A percentile compares a stretch with the other conserved stretches of the same genome.
Evolutionary conservation across 1,284 basidiomycete genomes (phyloP).

Genomic region (Peniophora sp.): DNA sequence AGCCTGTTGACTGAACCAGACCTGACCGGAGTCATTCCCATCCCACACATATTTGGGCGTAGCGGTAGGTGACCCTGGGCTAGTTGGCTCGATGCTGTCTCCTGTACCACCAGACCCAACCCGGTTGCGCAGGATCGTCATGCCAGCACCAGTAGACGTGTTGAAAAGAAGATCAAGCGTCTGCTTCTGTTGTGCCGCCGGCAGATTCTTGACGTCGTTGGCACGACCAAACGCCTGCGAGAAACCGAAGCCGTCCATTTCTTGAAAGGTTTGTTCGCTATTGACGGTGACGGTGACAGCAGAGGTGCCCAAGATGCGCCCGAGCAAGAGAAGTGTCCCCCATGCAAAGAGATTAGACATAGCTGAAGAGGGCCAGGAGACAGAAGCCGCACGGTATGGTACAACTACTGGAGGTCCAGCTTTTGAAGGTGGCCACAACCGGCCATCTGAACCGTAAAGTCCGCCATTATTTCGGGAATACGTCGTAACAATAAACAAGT

Average conservation of each 20-base stretch:
- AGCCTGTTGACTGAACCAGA: conserved; percentile 16
- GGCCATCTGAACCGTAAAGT: too few relatives aligned
- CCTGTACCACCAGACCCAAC: conserved; percentile 13
- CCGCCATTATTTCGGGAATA: too few relatives aligned
- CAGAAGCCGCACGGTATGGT: too few relatives aligned
- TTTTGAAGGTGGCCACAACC: too few relatives aligned
- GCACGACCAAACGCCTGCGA: conserved; percentile 16
- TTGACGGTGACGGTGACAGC: conserved; percentile 6
- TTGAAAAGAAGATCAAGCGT: conserved; percentile 15
- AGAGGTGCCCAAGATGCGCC: too few relatives aligned
- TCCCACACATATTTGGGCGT: conserved; percentile 14
- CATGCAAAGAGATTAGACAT: too few relatives aligned
- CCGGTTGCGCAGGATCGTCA: conserved; percentile 17
- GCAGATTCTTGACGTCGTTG: conserved; percentile 9
- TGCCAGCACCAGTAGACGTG: conserved; percentile 12
- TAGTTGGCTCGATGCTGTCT: conserved; percentile 13
- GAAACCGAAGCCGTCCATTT: conserved; percentile 17
- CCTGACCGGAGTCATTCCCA: conserved; percentile 10
- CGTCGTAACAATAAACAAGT: too few relatives aligned
- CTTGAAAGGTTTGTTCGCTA: conserved; percentile 10
- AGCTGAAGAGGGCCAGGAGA: too few relatives aligned
- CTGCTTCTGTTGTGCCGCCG: conserved; percentile 10
- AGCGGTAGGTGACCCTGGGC: conserved; percentile 11
- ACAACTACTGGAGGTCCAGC: too few relatives aligned
- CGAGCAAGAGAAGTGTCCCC: too few relatives aligned